Evolutionary conservation across 2,329 filamentous ascomycete genomes (phyloP), one percentile per base, ranked within the genome.

Genomic region (Aaosphaeria arxii): DNA sequence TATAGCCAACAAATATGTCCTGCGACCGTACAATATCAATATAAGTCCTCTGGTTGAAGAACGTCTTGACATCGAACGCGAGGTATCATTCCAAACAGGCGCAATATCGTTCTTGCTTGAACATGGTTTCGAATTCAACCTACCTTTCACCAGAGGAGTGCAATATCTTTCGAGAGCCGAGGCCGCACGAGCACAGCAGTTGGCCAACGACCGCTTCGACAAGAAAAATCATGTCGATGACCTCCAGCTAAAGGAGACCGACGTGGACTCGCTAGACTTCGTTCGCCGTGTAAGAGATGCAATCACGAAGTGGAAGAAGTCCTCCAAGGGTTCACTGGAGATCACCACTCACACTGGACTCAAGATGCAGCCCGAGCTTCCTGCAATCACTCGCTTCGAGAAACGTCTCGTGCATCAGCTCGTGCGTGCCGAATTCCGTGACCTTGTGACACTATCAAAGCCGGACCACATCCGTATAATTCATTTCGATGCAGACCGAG

Each of bases 331-430:
- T 5, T 29, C 36, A 13, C 50, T 71, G 6, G 56, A 65, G 7
- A 62, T 71, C 43, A 64, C 63, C 4, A 61, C 62, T 2, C 55
- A 59, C 17, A 67, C 64, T 7, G 66, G 65, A 4, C 47, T 59
- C 5, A 38, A 52, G 28, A 47, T 52, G 2, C 49, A 51, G 32
- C 57, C 63, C 3, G 7, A 30, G 2, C 35, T 51, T 1, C 51
- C 49, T 13, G 52, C 48, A 13, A 67, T 71, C 11, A 64, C 53
- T 11, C 58, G 77, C 1, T 87, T 81, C 56, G 84, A 88, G 61
- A 82, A 84, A 62, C 76, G 82, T 32, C 72, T 88, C 5, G 76
- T 88, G 1, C 81, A 88, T 59, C 84, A 87, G 56, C 71, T 87
- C 9, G 76, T 88, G n/a, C 76, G 82, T 9, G 77, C 76, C 11